Evolutionary conservation across 1,139 yeast genomes (phyloP).

Genomic region (Hemisphaericaspora xylofermentans): DNA sequence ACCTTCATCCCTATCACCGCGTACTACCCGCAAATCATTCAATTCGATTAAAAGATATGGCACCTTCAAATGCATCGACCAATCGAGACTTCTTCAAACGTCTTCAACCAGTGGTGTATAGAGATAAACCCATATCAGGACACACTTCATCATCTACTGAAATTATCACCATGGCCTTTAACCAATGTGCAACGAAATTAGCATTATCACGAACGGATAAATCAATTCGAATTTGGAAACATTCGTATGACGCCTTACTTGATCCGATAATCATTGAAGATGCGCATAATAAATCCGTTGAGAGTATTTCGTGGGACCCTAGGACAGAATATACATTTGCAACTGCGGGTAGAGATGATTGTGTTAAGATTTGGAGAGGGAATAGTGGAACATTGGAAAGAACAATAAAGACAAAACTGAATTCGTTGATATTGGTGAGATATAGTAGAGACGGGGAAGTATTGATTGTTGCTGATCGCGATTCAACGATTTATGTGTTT

Average conservation of each 20-base stretch:
- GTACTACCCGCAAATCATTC: too few species aligned
- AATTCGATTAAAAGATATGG: too few species aligned
- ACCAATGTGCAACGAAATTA: conserved; percentile 43
- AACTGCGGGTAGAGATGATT: conserved; percentile 57
- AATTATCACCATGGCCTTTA: conserved; percentile 32
- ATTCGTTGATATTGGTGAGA: conserved; percentile 32
- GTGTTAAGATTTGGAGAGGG: conserved; percentile 58
- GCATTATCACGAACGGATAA: conserved; percentile 49
- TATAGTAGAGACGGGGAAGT: conserved; percentile 57
- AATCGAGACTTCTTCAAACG: conserved; percentile 24
- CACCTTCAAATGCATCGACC: background rate
- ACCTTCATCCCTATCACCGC: too few species aligned
- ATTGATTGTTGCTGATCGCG: conserved; percentile 49
- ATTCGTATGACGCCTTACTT: conserved; percentile 25
- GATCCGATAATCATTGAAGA: conserved; percentile 41
- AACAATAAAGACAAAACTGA: conserved; percentile 22
- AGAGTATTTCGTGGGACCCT: conserved; percentile 63
- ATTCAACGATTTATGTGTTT: conserved; percentile 28
- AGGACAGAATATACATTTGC: conserved; percentile 50
- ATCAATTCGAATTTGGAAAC: conserved; percentile 45
- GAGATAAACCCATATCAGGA: conserved; percentile 31
- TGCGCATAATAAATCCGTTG: conserved; percentile 49
- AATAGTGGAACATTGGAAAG: conserved; percentile 35
- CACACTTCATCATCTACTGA: conserved; percentile 26
- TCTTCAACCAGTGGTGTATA: conserved; percentile 21